Percentiles rank a stretch among this genome's conserved stretches.
phyloP scores from a whole-genome alignment of 2,329 filamentous ascomycete species.

The Sporothrix euskadiensis region DNA sequence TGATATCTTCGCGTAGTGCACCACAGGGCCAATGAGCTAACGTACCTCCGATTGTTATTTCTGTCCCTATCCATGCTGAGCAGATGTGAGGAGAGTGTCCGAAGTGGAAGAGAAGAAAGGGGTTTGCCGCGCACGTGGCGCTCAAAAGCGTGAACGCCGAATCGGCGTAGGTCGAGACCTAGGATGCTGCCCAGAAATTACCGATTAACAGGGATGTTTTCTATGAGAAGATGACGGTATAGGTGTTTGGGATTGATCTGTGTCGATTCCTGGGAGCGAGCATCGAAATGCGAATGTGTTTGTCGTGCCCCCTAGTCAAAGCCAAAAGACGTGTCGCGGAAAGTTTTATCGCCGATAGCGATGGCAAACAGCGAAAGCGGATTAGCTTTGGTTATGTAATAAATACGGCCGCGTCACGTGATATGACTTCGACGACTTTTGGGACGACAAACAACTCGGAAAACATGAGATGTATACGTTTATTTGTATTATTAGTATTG shows the following conservation, averaged over 20 bases:
- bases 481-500: background rate
- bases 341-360: slow-evolving; percentile 25
- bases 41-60: slow-evolving; percentile 26
- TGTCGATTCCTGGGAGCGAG: background rate
- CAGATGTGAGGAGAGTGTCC: background rate
- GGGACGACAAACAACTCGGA: no score
- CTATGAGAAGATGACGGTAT: background rate
- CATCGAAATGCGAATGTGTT: background rate
- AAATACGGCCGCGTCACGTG: background rate
- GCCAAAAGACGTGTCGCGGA: slow-evolving; percentile 5
- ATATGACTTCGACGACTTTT: background rate
- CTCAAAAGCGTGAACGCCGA: background rate
- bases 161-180: background rate
- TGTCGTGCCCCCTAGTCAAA: background rate
- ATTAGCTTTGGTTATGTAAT: background rate
- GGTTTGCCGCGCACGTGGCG: background rate
- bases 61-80: slow-evolving; percentile 29
- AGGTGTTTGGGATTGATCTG: background rate
- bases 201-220: background rate
- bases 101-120: background rate
- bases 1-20: background rate
- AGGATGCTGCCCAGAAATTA: no score
- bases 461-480: background rate
- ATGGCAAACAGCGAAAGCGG: background rate
- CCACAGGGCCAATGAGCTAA: background rate